Conservation (phyloP, 192 early-diverging fungal genomes). For the Oehlia diaphana region DNA sequence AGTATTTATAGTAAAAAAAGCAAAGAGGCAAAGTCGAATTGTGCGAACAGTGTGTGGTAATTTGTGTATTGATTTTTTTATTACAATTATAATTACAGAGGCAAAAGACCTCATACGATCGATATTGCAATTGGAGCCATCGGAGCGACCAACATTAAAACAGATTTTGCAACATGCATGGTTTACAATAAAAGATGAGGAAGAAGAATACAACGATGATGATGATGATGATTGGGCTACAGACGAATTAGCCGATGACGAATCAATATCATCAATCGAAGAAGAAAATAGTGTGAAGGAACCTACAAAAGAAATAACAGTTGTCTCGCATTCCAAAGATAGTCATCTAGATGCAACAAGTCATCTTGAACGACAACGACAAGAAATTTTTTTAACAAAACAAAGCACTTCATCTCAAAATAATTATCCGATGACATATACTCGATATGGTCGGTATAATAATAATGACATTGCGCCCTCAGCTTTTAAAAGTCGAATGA, state of each 20-base stretch:
- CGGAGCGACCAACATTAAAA: slow-evolving; percentile 59
- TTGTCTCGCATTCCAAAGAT: not conserved
- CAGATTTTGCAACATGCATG: slow-evolving; percentile 71
- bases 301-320: slow-evolving; percentile 4
- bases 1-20: not conserved
- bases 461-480: not conserved
- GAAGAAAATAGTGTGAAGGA: slow-evolving; percentile 16
- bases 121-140: slow-evolving; percentile 69
- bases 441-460: not conserved
- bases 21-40: no score
- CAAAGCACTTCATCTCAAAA: not conserved
- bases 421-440: slow-evolving; percentile 21
- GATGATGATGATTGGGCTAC: slow-evolving; percentile 34
- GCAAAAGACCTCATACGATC: slow-evolving; percentile 60
- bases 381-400: slow-evolving; percentile 26
- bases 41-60: no score
- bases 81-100: slow-evolving; percentile 36
- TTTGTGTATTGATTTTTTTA: not conserved
- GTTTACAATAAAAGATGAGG: slow-evolving; percentile 44
- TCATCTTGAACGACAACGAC: slow-evolving; percentile 25
- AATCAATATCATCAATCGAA: slow-evolving; percentile 27
- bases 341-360: not conserved
- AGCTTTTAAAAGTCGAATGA: slow-evolving; percentile 14
- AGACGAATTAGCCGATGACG: slow-evolving; percentile 34
- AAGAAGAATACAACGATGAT: slow-evolving; percentile 31